Conservation (phyloP, 2,329 filamentous ascomycete genomes). For the Amauroascus niger region DNA sequence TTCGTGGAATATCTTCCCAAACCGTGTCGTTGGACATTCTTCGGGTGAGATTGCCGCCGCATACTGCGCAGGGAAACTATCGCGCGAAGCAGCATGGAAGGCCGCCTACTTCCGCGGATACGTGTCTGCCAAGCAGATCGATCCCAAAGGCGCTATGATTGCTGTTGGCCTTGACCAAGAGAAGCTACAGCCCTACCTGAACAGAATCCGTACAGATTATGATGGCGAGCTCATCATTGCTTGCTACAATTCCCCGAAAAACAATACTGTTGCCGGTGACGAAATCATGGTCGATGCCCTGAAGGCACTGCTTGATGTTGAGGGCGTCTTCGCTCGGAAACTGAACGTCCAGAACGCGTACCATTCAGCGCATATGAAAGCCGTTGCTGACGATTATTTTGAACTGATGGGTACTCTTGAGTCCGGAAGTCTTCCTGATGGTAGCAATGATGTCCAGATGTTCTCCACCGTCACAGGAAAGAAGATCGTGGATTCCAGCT, state of each 20-base stretch:
- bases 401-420: constrained; percentile 5
- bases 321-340: constrained; percentile 18
- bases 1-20: constrained; percentile 22
- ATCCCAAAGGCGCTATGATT: constrained; percentile 15
- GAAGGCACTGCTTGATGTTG: constrained; percentile 20
- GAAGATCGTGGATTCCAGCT: neutral
- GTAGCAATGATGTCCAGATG: constrained; percentile 1
- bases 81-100: constrained; percentile 15
- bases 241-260: constrained; percentile 23
- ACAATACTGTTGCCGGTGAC: constrained; percentile 25
- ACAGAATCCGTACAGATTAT: neutral
- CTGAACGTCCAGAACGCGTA: constrained; percentile 29
- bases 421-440: neutral
- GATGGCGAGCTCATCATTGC: constrained; percentile 13
- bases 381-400: constrained; percentile 17
- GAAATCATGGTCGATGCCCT: constrained; percentile 27
- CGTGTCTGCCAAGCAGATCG: constrained; percentile 3
- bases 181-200: constrained; percentile 1
- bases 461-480: constrained; percentile 16
- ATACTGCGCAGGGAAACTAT: constrained; percentile 19
- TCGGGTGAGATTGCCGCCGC: constrained; percentile 29
- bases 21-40: constrained; percentile 26
- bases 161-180: constrained; percentile 15
- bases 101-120: constrained; percentile 20
- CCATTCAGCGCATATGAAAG: constrained; percentile 23